phyloP scores from a whole-genome alignment of 495 filamentous ascomycete genomes.

The Aspergillus egyptiacus region DNA sequence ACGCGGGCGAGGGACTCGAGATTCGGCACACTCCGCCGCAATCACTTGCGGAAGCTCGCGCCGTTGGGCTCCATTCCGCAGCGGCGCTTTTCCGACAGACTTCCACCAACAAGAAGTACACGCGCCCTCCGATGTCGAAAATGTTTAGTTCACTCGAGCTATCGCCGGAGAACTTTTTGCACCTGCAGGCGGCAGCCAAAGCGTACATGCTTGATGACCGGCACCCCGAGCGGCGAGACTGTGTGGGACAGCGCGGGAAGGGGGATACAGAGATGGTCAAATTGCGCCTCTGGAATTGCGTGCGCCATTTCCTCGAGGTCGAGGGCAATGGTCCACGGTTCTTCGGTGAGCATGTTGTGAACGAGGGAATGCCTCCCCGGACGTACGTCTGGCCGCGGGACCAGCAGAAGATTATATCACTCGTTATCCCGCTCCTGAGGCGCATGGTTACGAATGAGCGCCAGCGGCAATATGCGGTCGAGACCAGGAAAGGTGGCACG shows the following conservation, averaged over 20 bases:
- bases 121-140: slow-evolving; percentile 57
- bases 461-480: slow-evolving; percentile 56
- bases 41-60: slow-evolving; percentile 42
- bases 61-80: slow-evolving; percentile 51
- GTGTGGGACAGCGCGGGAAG: slow-evolving; percentile 53
- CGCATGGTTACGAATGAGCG: slow-evolving; percentile 62
- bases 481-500: slow-evolving; percentile 48
- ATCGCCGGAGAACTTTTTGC: slow-evolving; percentile 52
- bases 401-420: slow-evolving; percentile 49
- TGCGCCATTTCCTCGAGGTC: slow-evolving; percentile 50
- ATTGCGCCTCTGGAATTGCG: slow-evolving; percentile 53
- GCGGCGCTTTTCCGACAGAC: slow-evolving; percentile 53
- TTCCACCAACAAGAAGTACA: slow-evolving; percentile 52
- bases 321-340: slow-evolving; percentile 52
- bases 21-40: slow-evolving; percentile 34
- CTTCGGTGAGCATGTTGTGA: slow-evolving; percentile 45
- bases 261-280: slow-evolving; percentile 58
- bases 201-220: slow-evolving; percentile 54
- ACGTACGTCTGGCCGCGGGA: slow-evolving; percentile 52
- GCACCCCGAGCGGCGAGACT: slow-evolving; percentile 52
- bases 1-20: slow-evolving; percentile 32
- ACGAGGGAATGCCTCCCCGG: slow-evolving; percentile 37
- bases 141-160: slow-evolving; percentile 53
- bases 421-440: slow-evolving; percentile 53
- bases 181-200: slow-evolving; percentile 56